phyloP scores from a whole-genome alignment of 2,329 filamentous ascomycete species.

The Cadophora sp. region DNA sequence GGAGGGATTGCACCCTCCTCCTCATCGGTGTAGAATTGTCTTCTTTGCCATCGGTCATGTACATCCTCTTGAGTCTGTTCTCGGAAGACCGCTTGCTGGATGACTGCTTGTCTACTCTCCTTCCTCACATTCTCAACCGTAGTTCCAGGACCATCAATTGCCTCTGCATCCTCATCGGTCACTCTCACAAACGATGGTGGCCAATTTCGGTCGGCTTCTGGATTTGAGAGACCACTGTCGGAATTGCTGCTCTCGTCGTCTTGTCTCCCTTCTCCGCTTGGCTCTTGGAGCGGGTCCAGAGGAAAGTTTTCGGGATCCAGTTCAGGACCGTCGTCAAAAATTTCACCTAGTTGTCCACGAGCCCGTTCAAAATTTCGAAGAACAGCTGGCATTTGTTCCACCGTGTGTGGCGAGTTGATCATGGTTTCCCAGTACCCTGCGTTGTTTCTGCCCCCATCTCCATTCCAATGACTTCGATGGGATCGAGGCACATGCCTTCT shows the following conservation, averaged over 20 bases:
- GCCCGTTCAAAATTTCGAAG: slow-evolving; percentile 33
- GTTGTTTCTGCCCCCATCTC: slow-evolving; percentile 17
- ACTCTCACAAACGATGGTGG: slow-evolving; percentile 38
- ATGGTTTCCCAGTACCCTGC: slow-evolving; percentile 40
- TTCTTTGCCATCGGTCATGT: slow-evolving; percentile 76
- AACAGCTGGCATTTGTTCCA: slow-evolving; percentile 33
- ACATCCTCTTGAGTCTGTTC: slow-evolving; percentile 47
- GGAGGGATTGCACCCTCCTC: slow-evolving; percentile 78
- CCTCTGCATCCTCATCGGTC: slow-evolving; percentile 42
- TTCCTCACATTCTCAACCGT: slow-evolving; percentile 34
- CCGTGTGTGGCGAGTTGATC: slow-evolving; percentile 38
- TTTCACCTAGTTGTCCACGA: slow-evolving; percentile 26
- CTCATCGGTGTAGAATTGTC: slow-evolving; percentile 84
- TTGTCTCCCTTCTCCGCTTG: slow-evolving; percentile 4
- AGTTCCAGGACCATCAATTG: slow-evolving; percentile 38
- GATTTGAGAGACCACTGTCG: slow-evolving; percentile 21
- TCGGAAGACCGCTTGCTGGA: slow-evolving; percentile 38
- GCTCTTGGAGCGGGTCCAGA: slow-evolving; percentile 3
- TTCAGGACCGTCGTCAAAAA: slow-evolving; percentile 15
- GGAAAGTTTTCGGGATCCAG: background rate
- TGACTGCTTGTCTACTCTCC: slow-evolving; percentile 35
- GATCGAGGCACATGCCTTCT: slow-evolving; percentile 48
- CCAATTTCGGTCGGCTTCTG: slow-evolving; percentile 33
- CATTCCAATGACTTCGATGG: slow-evolving; percentile 46
- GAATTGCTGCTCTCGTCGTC: slow-evolving; percentile 27